Conservation (phyloP, 2,329 filamentous ascomycete species). For the Fusarium piperis region DNA sequence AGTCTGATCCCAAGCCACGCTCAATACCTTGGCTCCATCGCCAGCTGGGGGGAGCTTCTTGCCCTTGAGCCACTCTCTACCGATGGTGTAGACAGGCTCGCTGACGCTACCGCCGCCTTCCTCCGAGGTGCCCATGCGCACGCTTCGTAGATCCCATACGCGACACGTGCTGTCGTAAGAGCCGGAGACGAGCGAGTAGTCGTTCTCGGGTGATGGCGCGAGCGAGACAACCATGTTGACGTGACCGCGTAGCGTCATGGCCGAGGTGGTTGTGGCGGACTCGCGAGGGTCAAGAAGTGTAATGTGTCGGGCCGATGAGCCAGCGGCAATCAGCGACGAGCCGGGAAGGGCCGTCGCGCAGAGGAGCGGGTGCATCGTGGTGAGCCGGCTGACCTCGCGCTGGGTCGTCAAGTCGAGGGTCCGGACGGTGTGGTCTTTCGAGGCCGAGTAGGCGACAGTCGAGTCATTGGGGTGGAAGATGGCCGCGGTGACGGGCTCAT, state of each 20-base stretch:
- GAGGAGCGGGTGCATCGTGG: slow-evolving; percentile 84
- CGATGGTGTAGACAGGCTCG: slow-evolving; percentile 79
- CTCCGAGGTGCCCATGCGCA: slow-evolving; percentile 66
- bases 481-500: slow-evolving; percentile 78
- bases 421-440: slow-evolving; percentile 88
- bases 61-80: slow-evolving; percentile 75
- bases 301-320: slow-evolving; percentile 86
- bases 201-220: slow-evolving; percentile 67
- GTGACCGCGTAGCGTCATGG: slow-evolving; percentile 93
- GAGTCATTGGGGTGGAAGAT: slow-evolving; percentile 86
- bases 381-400: slow-evolving; percentile 80
- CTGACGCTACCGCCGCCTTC: slow-evolving; percentile 72
- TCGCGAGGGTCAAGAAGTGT: slow-evolving; percentile 91
- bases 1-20: slow-evolving; percentile 83
- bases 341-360: slow-evolving; percentile 79
- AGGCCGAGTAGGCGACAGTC: slow-evolving; percentile 90
- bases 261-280: slow-evolving; percentile 77
- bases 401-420: slow-evolving; percentile 91
- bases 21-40: slow-evolving; percentile 90
- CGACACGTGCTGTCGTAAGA: slow-evolving; percentile 92
- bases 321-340: slow-evolving; percentile 72
- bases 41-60: slow-evolving; percentile 75
- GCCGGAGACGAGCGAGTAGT: slow-evolving; percentile 87
- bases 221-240: slow-evolving; percentile 74
- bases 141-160: slow-evolving; percentile 90